Conservation (phyloP, 2,329 filamentous ascomycete species). For the Botrytis fabae region DNA sequence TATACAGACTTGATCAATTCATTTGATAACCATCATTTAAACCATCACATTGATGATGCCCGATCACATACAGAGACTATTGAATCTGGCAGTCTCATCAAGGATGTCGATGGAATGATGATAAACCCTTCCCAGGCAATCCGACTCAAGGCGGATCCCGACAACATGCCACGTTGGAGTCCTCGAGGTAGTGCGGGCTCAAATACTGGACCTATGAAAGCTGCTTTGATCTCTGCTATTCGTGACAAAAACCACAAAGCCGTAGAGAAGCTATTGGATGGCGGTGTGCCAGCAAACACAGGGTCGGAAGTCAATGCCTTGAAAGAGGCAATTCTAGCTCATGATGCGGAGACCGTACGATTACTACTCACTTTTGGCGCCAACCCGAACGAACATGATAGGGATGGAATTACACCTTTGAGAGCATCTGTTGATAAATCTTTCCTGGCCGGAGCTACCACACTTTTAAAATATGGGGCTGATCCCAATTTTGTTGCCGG, state of each 20-base stretch:
- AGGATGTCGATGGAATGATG: slow-evolving; percentile 44
- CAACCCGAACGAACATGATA: slow-evolving; percentile 54
- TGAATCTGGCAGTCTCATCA: slow-evolving; percentile 43
- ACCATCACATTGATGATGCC: slow-evolving; percentile 35
- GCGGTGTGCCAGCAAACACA: slow-evolving; percentile 55
- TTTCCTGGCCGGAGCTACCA: slow-evolving; percentile 57
- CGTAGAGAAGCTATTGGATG: slow-evolving; percentile 58
- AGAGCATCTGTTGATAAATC: slow-evolving; percentile 52
- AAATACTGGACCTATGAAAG: slow-evolving; percentile 48
- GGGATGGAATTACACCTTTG: slow-evolving; percentile 53
- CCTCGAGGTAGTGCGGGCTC: slow-evolving; percentile 49
- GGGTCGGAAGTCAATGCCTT: slow-evolving; percentile 50
- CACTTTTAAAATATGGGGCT: slow-evolving; percentile 65
- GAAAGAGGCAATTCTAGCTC: slow-evolving; percentile 52
- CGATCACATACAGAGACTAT: slow-evolving; percentile 36
- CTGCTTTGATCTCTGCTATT: slow-evolving; percentile 54
- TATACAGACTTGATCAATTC: slow-evolving; percentile 22
- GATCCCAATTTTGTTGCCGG: slow-evolving; percentile 56
- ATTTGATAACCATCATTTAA: slow-evolving; percentile 29
- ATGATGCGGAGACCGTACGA: slow-evolving; percentile 55
- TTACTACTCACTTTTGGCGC: slow-evolving; percentile 58
- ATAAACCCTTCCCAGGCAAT: slow-evolving; percentile 48
- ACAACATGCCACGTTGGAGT: slow-evolving; percentile 53
- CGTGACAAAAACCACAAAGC: slow-evolving; percentile 57
- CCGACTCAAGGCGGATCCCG: slow-evolving; percentile 52